phyloP scores from a whole-genome alignment of 345 rosid genomes.

The Eucalyptus sideroxylon region DNA sequence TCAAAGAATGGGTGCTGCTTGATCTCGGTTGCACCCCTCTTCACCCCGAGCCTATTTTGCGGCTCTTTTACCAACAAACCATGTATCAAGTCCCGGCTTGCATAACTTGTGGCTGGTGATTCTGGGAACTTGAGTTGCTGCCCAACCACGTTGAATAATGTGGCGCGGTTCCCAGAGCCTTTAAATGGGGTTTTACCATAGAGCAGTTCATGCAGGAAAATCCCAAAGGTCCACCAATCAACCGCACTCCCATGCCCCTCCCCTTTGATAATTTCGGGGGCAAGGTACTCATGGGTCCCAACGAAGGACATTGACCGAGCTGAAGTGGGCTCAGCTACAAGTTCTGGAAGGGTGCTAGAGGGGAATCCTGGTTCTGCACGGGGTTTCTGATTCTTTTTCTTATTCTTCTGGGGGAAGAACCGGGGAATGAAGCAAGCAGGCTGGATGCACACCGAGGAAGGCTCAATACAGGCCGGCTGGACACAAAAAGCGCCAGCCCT shows the following conservation, averaged over 20 bases:
- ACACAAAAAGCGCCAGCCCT: constrained; percentile 65
- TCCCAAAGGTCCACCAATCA: constrained; percentile 99
- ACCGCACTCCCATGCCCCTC: constrained; percentile 99
- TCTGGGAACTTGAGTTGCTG: constrained; percentile 89
- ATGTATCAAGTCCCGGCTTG: constrained; percentile 76
- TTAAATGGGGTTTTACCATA: constrained; percentile 93
- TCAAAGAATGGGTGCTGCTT: constrained; percentile 95
- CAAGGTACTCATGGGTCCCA: constrained; percentile 96
- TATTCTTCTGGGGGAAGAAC: constrained; percentile 64
- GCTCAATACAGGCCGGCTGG: constrained; percentile 91
- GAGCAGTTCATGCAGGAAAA: constrained; percentile 79
- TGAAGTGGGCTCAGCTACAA: constrained; percentile 90
- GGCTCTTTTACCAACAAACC: constrained; percentile 93
- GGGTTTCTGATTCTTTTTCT: constrained; percentile 57
- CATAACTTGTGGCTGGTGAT: constrained; percentile 75
- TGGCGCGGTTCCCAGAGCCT: constrained; percentile 92
- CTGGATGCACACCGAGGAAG: constrained; percentile 74
- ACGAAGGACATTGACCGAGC: constrained; percentile 98
- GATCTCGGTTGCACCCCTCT: constrained; percentile 97
- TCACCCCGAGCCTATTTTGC: constrained; percentile 80
- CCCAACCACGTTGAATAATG: constrained; percentile 88
- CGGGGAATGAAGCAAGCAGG: constrained; percentile 87
- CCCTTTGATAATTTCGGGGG: constrained; percentile 93
- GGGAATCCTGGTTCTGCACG: constrained; percentile 38
- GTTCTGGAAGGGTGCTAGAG: constrained; percentile 60